Evolutionary conservation across 106 monocot species (phyloP).

Genomic region (Platanthera guangdongensis): DNA sequence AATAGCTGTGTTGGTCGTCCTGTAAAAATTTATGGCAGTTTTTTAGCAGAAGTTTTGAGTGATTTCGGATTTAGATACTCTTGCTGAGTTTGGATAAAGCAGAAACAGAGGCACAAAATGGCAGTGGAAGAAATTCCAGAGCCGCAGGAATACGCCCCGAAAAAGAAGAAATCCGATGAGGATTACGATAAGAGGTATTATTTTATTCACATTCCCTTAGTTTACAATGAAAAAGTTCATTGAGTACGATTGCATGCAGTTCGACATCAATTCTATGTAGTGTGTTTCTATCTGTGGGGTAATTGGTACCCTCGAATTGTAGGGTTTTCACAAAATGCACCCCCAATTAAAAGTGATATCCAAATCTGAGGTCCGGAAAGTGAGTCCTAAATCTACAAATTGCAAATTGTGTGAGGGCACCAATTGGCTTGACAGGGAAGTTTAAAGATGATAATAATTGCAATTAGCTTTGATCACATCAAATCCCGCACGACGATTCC

Average conservation of each 20-base stretch:
- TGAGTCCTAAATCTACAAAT: not conserved
- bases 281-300: too few species aligned
- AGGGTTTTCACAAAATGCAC: too few species aligned
- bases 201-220: not conserved
- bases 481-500: not conserved
- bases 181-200: constrained; percentile 5
- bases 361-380: not conserved
- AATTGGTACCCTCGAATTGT: too few species aligned
- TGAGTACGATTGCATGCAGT: not conserved
- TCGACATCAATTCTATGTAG: not conserved
- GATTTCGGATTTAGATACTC: not conserved
- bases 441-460: not conserved
- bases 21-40: not conserved
- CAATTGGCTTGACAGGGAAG: not conserved
- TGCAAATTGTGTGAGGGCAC: not conserved
- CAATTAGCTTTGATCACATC: not conserved
- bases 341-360: too few species aligned
- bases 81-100: not conserved
- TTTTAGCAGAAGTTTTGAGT: not conserved
- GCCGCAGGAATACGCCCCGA: constrained; percentile 5
- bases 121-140: constrained; percentile 1
- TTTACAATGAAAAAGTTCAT: not conserved
- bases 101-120: not conserved
- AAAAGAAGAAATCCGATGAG: constrained; percentile 9
- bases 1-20: not conserved